Conservation (phyloP, 148 eudicot species). For the Rhododendron simsii region DNA sequence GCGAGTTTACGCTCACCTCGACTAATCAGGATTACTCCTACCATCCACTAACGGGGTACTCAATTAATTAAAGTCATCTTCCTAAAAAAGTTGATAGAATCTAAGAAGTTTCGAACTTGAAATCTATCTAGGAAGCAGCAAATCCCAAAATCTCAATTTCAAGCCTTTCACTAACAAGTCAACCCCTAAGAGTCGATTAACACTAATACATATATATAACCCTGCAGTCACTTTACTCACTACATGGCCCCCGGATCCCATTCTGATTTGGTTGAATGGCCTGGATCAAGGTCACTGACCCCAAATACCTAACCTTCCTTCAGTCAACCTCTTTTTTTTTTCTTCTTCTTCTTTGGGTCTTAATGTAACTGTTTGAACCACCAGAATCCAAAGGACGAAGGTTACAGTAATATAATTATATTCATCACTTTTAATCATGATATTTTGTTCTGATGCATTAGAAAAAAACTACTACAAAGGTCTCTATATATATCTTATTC, state of each 20-base stretch:
- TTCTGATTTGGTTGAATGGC: not conserved
- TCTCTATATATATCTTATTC: not conserved
- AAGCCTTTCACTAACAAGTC: not conserved
- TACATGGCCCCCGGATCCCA: too few species aligned
- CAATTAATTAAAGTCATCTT: too few species aligned
- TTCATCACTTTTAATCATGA: conserved; percentile 7
- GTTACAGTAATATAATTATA: not conserved
- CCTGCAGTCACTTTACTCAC: too few species aligned
- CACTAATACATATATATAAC: not conserved
- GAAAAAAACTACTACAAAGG: not conserved
- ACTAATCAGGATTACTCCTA: too few species aligned
- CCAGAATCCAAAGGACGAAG: not conserved
- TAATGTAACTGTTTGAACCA: not conserved
- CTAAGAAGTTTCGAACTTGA: too few species aligned
- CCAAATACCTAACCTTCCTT: not conserved
- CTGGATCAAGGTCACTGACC: not conserved
- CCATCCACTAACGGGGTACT: too few species aligned
- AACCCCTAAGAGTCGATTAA: not conserved
- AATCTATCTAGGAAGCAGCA: too few species aligned
- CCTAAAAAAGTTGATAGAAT: too few species aligned
- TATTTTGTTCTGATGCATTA: conserved; percentile 3
- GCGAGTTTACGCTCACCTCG: too few species aligned
- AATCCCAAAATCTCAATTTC: not conserved
- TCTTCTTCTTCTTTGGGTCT: not conserved
- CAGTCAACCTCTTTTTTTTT: not conserved